Percentiles rank a stretch among this genome's conserved stretches.
phyloP scores from a whole-genome alignment of 768 basidiomycete genomes.

The Calocera viscosa region DNA sequence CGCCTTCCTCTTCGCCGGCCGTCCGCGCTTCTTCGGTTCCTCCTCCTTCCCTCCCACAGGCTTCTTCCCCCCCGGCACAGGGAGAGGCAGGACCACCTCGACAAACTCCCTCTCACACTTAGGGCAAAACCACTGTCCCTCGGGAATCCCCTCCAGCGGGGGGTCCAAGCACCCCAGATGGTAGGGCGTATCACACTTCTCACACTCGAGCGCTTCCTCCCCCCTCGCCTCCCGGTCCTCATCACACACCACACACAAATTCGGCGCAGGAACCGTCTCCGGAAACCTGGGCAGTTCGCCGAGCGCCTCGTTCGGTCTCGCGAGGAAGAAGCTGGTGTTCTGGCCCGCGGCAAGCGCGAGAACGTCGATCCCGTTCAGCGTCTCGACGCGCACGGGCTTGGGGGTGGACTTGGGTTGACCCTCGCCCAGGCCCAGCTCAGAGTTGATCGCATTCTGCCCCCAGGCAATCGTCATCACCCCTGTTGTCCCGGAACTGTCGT shows the following conservation, averaged over 20 bases:
- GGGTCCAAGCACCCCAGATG: slow-evolving; percentile 73
- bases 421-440: slow-evolving; percentile 68
- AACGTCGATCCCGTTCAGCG: slow-evolving; percentile 67
- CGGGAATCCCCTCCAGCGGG: slow-evolving; percentile 62
- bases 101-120: not conserved
- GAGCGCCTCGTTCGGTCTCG: slow-evolving; percentile 56
- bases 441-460: slow-evolving; percentile 29
- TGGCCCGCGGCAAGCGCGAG: slow-evolving; percentile 78
- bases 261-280: slow-evolving; percentile 47
- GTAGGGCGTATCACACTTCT: slow-evolving; percentile 89
- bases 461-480: slow-evolving; percentile 64
- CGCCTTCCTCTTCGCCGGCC: not conserved
- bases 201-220: slow-evolving; percentile 74
- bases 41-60: not conserved
- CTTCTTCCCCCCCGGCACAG: not conserved
- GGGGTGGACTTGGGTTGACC: slow-evolving; percentile 79
- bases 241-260: slow-evolving; percentile 57
- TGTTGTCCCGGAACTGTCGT: slow-evolving; percentile 35
- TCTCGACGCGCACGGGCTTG: slow-evolving; percentile 58
- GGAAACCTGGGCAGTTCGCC: slow-evolving; percentile 75
- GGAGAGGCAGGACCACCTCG: not conserved
- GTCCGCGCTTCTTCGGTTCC: not conserved
- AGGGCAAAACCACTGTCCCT: slow-evolving; percentile 57
- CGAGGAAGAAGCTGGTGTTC: slow-evolving; percentile 75
- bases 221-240: slow-evolving; percentile 47